A percentile compares a stretch with the other conserved stretches of the same genome.
phyloP scores from a whole-genome alignment of 306 rosid species.

The Begonia masoniana region DNA sequence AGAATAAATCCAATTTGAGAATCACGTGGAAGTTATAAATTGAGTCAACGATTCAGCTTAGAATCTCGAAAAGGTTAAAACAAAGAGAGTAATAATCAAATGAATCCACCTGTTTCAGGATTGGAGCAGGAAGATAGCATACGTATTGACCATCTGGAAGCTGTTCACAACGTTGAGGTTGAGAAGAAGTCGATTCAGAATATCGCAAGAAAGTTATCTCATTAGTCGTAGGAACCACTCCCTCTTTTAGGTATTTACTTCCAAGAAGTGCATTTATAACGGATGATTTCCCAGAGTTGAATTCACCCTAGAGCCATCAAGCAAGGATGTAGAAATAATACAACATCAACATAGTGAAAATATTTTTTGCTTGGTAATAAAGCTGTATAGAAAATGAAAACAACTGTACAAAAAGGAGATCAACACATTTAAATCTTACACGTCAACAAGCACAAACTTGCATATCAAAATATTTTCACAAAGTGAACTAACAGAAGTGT shows the following conservation, averaged over 20 bases:
- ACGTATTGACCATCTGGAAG: constrained; percentile 89
- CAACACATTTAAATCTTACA: no score
- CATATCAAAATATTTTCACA: no score
- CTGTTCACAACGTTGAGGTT: constrained; percentile 59
- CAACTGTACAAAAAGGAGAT: no score
- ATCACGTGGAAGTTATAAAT: not conserved
- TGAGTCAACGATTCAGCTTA: not conserved
- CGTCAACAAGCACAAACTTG: no score
- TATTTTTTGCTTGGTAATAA: no score
- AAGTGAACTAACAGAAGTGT: no score
- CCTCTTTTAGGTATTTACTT: constrained; percentile 78
- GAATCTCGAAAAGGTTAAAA: no score
- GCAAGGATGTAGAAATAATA: not conserved
- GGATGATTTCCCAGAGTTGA: constrained; percentile 95
- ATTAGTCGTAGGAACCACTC: constrained; percentile 96
- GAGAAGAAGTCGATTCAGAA: constrained; percentile 32
- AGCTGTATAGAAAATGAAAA: no score
- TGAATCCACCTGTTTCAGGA: constrained; percentile 67
- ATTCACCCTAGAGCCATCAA: constrained; percentile 64
- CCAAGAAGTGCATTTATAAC: constrained; percentile 98
- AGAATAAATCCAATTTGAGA: not conserved
- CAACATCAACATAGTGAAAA: no score
- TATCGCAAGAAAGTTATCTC: constrained; percentile 85
- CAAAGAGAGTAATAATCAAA: no score
- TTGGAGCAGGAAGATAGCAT: constrained; percentile 90